These are phyloP conservation scores for Aquilaria agallochum DNA, from an alignment of 441 rosid species.

Conservation along the genomic window DNA sequence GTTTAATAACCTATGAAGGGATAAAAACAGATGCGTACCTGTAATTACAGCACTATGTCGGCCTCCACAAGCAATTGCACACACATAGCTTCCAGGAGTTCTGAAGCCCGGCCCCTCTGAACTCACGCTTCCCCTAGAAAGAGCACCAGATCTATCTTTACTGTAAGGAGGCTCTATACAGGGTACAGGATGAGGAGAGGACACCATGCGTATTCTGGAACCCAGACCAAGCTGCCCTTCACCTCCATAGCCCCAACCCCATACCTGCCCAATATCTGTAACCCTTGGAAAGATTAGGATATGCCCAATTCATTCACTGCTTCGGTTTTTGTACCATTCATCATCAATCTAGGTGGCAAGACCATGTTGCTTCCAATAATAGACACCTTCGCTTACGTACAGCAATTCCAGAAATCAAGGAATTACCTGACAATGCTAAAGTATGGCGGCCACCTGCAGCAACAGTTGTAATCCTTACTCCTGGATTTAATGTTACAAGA, in stretches of 20 bases:
- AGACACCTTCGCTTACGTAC: not conserved
- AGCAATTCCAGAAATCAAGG: conserved; percentile 2
- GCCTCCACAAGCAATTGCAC: conserved; percentile 91
- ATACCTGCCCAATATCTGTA: conserved; percentile 97
- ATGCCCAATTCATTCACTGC: conserved; percentile 24
- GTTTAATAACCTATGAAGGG: conserved; percentile 1
- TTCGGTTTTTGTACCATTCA: conserved; percentile 19
- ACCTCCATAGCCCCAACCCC: conserved; percentile 99
- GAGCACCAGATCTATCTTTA: conserved; percentile 42
- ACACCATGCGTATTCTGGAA: conserved; percentile 84
- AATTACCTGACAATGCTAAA: conserved; percentile 82
- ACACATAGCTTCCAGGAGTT: conserved; percentile 85
- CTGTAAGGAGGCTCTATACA: conserved; percentile 66
- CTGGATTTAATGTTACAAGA: conserved; percentile 79
- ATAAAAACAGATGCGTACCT: conserved; percentile 32
- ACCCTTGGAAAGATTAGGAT: conserved; percentile 36
- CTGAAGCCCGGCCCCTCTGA: conserved; percentile 54
- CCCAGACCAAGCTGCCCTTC: conserved; percentile 99
- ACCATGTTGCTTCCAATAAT: conserved; percentile 11
- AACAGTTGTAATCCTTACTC: conserved; percentile 71
- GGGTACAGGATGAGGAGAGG: conserved; percentile 87
- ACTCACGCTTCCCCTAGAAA: conserved; percentile 48
- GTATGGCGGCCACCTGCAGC: conserved; percentile 99
- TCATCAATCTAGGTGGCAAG: conserved; percentile 7
- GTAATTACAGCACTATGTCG: conserved; percentile 93